Evolutionary conservation across 176 grass and related monocot genomes (phyloP).

Genomic region (Secale cereale): DNA sequence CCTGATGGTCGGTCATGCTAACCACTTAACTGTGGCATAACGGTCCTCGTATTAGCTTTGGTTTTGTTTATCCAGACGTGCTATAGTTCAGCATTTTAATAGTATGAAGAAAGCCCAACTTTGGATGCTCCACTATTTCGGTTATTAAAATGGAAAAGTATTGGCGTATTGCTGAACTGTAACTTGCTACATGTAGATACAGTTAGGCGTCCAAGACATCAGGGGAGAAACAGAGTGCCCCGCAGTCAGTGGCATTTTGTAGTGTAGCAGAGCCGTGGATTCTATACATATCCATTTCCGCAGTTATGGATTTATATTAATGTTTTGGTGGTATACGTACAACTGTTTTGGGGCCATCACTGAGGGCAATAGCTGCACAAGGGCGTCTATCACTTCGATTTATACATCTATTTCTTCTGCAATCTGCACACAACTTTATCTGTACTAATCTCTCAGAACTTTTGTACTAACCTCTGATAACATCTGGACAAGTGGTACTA

Average conservation of each 20-base stretch:
- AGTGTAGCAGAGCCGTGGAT: neutral
- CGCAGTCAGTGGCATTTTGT: neutral
- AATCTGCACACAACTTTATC: neutral
- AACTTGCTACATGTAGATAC: neutral
- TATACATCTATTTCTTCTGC: neutral
- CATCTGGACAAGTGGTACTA: neutral
- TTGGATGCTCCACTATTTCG: neutral
- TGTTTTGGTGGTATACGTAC: neutral
- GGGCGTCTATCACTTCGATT: neutral
- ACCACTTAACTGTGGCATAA: neutral
- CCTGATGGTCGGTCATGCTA: conserved; percentile 1
- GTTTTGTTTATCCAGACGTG: neutral
- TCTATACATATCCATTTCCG: neutral
- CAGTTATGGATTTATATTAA: neutral
- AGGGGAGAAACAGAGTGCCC: neutral
- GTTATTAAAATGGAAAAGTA: neutral
- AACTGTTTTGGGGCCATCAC: neutral
- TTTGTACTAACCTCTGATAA: neutral
- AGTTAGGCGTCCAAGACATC: neutral
- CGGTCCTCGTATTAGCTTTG: neutral
- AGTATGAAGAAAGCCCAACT: neutral
- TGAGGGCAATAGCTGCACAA: neutral
- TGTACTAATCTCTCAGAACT: neutral
- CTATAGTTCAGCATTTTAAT: neutral
- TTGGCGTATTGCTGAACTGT: neutral